Percentiles rank a stretch among this genome's conserved stretches.
phyloP scores from a whole-genome alignment of 208 protist genomes.

The Balamuthia mandrillaris region DNA sequence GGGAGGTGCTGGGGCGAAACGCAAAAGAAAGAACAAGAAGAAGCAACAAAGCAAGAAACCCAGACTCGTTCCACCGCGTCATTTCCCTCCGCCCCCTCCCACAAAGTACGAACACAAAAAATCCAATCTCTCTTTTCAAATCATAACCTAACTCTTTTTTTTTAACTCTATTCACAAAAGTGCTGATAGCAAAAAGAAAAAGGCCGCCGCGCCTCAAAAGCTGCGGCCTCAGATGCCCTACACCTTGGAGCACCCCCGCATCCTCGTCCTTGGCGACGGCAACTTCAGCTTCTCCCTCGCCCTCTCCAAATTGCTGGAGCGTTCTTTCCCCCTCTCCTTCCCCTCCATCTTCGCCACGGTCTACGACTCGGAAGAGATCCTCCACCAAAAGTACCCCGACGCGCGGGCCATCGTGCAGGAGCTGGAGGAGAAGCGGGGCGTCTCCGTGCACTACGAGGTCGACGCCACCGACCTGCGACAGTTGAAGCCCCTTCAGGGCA shows the following conservation, averaged over 20 bases:
- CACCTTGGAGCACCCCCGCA: not conserved
- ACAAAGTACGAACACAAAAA: too few species aligned
- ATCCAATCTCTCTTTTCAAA: too few species aligned
- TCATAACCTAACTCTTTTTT: too few species aligned
- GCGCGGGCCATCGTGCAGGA: not conserved
- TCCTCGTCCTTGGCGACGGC: slow-evolving; percentile 18
- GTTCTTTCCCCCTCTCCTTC: too few species aligned
- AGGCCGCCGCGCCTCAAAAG: too few species aligned
- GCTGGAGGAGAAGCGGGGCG: not conserved
- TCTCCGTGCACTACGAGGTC: not conserved
- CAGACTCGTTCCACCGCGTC: too few species aligned
- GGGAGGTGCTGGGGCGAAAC: too few species aligned
- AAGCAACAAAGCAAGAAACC: too few species aligned
- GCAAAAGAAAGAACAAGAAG: too few species aligned
- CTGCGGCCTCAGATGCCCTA: not conserved
- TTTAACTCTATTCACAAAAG: too few species aligned
- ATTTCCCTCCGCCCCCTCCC: too few species aligned
- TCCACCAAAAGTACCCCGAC: slow-evolving; percentile 15
- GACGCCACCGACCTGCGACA: not conserved
- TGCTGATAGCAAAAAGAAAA: too few species aligned
- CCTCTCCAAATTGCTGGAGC: not conserved
- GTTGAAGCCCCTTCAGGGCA: not conserved
- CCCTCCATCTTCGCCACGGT: not conserved
- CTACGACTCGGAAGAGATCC: not conserved
- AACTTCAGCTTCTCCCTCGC: slow-evolving; percentile 6